These are phyloP conservation scores for Colletotrichum siamense DNA, from an alignment of 2,329 filamentous ascomycete species.

Conservation along the genomic window DNA sequence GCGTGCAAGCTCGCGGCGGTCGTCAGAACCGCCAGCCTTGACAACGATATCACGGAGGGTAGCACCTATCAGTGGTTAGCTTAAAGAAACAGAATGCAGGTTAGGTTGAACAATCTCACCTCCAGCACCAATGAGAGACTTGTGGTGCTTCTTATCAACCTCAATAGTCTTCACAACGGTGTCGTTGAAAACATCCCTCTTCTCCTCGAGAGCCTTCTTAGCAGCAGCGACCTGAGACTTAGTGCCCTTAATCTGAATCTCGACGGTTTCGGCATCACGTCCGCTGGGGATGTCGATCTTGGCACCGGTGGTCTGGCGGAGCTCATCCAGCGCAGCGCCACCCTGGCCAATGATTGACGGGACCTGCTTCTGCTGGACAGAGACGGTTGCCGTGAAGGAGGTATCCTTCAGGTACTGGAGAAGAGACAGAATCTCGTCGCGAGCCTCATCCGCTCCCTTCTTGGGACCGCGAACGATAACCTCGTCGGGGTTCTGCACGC, in stretches of 20 bases:
- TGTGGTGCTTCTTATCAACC: slow-evolving; percentile 94
- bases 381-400: slow-evolving; percentile 78
- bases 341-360: slow-evolving; percentile 93
- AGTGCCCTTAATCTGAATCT: slow-evolving; percentile 91
- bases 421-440: slow-evolving; percentile 88
- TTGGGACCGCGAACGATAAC: slow-evolving; percentile 90
- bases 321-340: slow-evolving; percentile 87
- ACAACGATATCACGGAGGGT: slow-evolving; percentile 87
- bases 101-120: slow-evolving; percentile 61
- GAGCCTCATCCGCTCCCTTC: slow-evolving; percentile 89
- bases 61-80: slow-evolving; percentile 66
- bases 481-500: slow-evolving; percentile 83
- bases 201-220: slow-evolving; percentile 88
- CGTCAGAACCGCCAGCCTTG: slow-evolving; percentile 87
- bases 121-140: slow-evolving; percentile 84
- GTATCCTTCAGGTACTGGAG: slow-evolving; percentile 91
- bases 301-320: slow-evolving; percentile 83
- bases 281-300: slow-evolving; percentile 90
- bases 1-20: slow-evolving; percentile 81
- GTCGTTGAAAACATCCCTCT: slow-evolving; percentile 85
- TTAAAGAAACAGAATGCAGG: background rate
- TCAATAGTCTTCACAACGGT: slow-evolving; percentile 86
- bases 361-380: slow-evolving; percentile 89
- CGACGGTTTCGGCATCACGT: slow-evolving; percentile 76
- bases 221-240: slow-evolving; percentile 90